Conservation (phyloP, 2,329 filamentous ascomycete genomes). For the Escovopsis sp. region DNA sequence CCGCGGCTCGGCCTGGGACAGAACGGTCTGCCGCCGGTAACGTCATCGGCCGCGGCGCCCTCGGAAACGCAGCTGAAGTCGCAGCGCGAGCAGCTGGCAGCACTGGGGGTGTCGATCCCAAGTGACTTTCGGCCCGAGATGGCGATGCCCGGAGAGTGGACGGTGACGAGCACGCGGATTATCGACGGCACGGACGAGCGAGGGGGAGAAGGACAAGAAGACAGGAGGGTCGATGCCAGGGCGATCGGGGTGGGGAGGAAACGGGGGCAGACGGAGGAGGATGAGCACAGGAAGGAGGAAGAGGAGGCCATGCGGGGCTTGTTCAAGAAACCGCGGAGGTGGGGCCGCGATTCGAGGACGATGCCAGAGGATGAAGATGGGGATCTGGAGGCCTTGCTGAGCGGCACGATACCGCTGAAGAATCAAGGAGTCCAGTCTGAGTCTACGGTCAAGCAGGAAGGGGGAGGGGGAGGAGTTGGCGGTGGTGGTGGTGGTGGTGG, state of each 20-base stretch:
- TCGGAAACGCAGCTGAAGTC: conserved; percentile 55
- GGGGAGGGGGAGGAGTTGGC: conserved; percentile 7
- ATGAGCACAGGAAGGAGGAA: conserved; percentile 47
- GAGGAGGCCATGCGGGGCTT: conserved; percentile 42
- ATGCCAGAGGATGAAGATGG: conserved; percentile 28
- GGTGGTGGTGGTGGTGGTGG: too few species aligned
- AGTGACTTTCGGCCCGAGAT: conserved; percentile 64
- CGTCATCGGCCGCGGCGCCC: conserved; percentile 5
- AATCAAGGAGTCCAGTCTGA: conserved; percentile 9
- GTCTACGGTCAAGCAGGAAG: conserved; percentile 14
- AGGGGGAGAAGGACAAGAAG: conserved; percentile 23
- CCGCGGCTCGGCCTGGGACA: too few species aligned
- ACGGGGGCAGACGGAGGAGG: conserved; percentile 40
- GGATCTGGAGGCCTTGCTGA: conserved; percentile 49
- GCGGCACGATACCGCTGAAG: conserved; percentile 15
- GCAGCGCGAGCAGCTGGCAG: conserved; percentile 77
- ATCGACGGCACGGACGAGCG: conserved; percentile 30
- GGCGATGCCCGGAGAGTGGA: conserved; percentile 84
- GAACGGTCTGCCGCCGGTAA: too few species aligned
- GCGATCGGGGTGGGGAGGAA: conserved; percentile 49
- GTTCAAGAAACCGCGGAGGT: conserved; percentile 43
- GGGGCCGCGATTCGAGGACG: conserved; percentile 38
- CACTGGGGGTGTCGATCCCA: conserved; percentile 74
- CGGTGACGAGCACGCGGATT: conserved; percentile 50
- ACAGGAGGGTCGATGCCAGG: conserved; percentile 28